These are phyloP conservation scores for Triticum aestivum DNA, from an alignment of 176 grass and related monocot species.

Conservation along the genomic window IWGSC_CS_RefSeq_v2.1 NC_057811.1:475736907-475737406, in stretches of 20 bases:
- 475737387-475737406: background rate
- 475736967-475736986: background rate
- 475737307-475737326: background rate
- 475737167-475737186: background rate
- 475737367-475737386: background rate
- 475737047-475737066: background rate
- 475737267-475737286: background rate
- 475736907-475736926: background rate
- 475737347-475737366: background rate
- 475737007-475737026: background rate
- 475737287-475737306: background rate
- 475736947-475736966: background rate
- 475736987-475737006: background rate
- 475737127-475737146: background rate
- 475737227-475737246: background rate
- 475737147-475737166: background rate
- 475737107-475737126: background rate
- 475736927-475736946: background rate
- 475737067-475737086: background rate
- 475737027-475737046: background rate
- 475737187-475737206: background rate
- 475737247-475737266: background rate
- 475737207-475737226: background rate
- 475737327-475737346: background rate
- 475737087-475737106: background rate